Percentiles rank a stretch among this genome's conserved stretches.
Evolutionary conservation across 345 rosid species (phyloP).

Genomic region (Streptanthus diversifolius): DNA sequence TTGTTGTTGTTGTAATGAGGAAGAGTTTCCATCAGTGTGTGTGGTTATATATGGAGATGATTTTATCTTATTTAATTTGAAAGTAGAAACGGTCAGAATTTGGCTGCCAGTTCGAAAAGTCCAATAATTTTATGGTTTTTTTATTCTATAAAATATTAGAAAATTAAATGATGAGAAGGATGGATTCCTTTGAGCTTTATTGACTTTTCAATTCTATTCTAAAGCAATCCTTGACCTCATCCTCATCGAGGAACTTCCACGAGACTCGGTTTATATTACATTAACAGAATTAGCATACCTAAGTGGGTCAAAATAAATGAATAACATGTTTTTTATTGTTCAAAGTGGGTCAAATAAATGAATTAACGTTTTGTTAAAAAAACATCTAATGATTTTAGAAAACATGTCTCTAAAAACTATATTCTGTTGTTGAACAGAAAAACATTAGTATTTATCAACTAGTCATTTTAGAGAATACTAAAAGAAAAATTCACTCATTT

Average conservation of each 20-base stretch:
- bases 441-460: not conserved
- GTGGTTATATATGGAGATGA: conserved; percentile 12
- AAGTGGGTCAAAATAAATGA: not conserved
- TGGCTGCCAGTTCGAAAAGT: conserved; percentile 5
- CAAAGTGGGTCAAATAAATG: not conserved
- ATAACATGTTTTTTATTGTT: conserved; percentile 21
- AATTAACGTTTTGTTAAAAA: not conserved
- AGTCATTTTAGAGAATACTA: not conserved
- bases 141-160: not conserved
- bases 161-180: conserved; percentile 2
- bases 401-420: not conserved
- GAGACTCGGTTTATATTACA: conserved; percentile 20
- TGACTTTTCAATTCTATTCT: conserved; percentile 18
- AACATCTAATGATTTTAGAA: not conserved
- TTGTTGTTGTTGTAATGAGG: conserved; percentile 10
- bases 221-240: conserved; percentile 21
- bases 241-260: conserved; percentile 7
- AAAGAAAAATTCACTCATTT: not conserved
- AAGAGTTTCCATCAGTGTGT: conserved; percentile 6
- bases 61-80: conserved; percentile 8
- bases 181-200: not conserved
- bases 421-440: not conserved
- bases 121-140: not conserved
- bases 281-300: not conserved
- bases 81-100: conserved; percentile 2